Evolutionary conservation across 2,329 filamentous ascomycete genomes (phyloP).

Genomic region (Paracamarosporium sp.): DNA sequence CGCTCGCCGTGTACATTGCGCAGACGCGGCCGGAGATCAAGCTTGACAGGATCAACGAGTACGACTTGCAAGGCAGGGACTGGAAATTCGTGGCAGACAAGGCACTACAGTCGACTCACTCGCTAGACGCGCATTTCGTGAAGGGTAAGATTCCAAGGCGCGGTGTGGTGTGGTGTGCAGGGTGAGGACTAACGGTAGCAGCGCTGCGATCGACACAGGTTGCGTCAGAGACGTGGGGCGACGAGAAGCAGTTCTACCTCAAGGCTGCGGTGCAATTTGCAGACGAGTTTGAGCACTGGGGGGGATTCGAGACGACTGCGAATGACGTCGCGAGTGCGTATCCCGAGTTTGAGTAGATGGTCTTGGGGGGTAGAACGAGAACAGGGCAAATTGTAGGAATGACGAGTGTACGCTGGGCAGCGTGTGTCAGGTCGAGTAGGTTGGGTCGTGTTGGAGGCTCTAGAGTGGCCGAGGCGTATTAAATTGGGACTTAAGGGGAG

Average conservation of each 20-base stretch:
- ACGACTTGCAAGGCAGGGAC: slow-evolving; percentile 67
- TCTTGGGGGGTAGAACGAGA: neutral
- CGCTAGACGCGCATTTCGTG: slow-evolving; percentile 81
- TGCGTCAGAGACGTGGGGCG: slow-evolving; percentile 76
- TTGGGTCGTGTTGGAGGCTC: neutral
- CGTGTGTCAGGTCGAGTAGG: neutral
- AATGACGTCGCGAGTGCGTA: slow-evolving; percentile 33
- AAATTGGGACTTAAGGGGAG: neutral
- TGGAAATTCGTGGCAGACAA: slow-evolving; percentile 81
- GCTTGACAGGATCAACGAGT: slow-evolving; percentile 65
- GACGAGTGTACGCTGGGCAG: slow-evolving; percentile 9
- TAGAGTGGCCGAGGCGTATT: neutral
- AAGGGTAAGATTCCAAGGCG: slow-evolving; percentile 64
- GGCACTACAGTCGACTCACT: slow-evolving; percentile 71
- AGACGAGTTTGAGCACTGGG: slow-evolving; percentile 76
- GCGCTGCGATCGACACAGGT: slow-evolving; percentile 77
- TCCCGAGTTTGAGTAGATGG: slow-evolving; percentile 22
- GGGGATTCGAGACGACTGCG: slow-evolving; percentile 49
- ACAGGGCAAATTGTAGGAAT: slow-evolving; percentile 8
- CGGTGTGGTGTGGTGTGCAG: slow-evolving; percentile 56
- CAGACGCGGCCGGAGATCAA: slow-evolving; percentile 76
- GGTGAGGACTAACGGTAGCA: slow-evolving; percentile 57
- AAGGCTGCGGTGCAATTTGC: slow-evolving; percentile 74
- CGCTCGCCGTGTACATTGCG: slow-evolving; percentile 77
- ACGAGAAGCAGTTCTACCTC: slow-evolving; percentile 70